These are phyloP conservation scores for Exophiala sp. DNA, from an alignment of 2,329 filamentous ascomycete genomes.

Conservation along the genomic window DNA sequence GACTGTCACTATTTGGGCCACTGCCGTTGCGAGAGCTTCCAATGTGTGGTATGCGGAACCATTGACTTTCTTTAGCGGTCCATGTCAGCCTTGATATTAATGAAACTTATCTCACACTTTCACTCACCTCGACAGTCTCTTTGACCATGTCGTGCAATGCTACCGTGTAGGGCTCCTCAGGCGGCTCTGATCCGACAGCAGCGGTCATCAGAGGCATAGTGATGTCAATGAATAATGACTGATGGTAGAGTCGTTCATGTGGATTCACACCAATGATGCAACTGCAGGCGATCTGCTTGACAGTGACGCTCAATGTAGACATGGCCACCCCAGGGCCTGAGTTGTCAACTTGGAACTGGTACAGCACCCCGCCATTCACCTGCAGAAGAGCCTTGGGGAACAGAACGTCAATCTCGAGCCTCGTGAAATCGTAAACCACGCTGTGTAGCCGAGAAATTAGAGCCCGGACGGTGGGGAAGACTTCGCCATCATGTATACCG, in stretches of 20 bases:
- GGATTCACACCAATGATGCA: conserved; percentile 50
- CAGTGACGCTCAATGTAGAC: conserved; percentile 28
- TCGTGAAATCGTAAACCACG: conserved; percentile 16
- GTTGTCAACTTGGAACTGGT: conserved; percentile 31
- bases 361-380: conserved; percentile 40
- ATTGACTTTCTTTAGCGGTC: conserved; percentile 38
- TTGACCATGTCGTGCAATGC: conserved; percentile 36
- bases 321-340: conserved; percentile 16
- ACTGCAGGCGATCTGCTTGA: conserved; percentile 41
- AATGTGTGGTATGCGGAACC: conserved; percentile 46
- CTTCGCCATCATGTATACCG: conserved; percentile 5
- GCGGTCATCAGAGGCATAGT: conserved; percentile 26
- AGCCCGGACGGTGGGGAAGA: conserved; percentile 20
- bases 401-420: conserved; percentile 22
- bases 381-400: conserved; percentile 43
- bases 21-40: conserved; percentile 46
- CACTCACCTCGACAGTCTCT: conserved; percentile 37
- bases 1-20: conserved; percentile 43
- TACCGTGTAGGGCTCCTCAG: conserved; percentile 16
- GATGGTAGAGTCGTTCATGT: conserved; percentile 48
- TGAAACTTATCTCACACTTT: background rate
- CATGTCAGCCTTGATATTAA: conserved; percentile 5
- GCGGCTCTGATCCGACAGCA: conserved; percentile 11
- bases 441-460: conserved; percentile 16
- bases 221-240: conserved; percentile 42